These are phyloP conservation scores for Cyberlindnera subsufficiens DNA, from an alignment of 805 yeast genomes.

Conservation along the genomic window DNA sequence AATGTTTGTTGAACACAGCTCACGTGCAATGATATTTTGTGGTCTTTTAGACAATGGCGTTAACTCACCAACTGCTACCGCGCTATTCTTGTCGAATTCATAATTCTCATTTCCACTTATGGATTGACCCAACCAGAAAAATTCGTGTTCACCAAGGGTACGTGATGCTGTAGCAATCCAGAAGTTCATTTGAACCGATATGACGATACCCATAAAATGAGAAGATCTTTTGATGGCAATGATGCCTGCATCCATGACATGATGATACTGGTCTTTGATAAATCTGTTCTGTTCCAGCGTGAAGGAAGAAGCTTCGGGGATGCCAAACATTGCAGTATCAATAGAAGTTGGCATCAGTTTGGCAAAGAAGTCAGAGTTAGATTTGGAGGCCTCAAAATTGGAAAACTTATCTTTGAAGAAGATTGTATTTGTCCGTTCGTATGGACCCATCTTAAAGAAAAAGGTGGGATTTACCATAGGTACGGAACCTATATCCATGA, in stretches of 20 bases:
- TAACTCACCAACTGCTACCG: constrained; percentile 32
- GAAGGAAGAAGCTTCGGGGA: constrained; percentile 27
- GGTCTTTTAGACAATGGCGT: constrained; percentile 19
- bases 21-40: constrained; percentile 24
- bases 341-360: constrained; percentile 36
- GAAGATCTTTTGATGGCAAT: constrained; percentile 22
- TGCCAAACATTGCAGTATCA: constrained; percentile 27
- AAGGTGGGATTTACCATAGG: constrained; percentile 33
- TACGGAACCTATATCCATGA: constrained; percentile 49
- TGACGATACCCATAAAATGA: constrained; percentile 20
- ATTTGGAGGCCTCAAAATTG: constrained; percentile 15
- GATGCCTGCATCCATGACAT: constrained; percentile 34
- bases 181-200: constrained; percentile 27
- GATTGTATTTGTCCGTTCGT: constrained; percentile 18
- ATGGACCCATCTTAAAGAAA: constrained; percentile 32
- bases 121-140: constrained; percentile 66
- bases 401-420: constrained; percentile 42
- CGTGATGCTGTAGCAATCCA: constrained; percentile 37
- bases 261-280: constrained; percentile 24
- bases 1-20: constrained; percentile 59
- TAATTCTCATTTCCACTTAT: constrained; percentile 34
- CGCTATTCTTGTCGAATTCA: constrained; percentile 32
- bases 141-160: constrained; percentile 75
- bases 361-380: constrained; percentile 32
- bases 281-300: constrained; percentile 30